Percentiles rank a stretch among this genome's conserved stretches.
phyloP scores from a whole-genome alignment of 306 rosid genomes.

The Elaeagnus macrophylla region DNA sequence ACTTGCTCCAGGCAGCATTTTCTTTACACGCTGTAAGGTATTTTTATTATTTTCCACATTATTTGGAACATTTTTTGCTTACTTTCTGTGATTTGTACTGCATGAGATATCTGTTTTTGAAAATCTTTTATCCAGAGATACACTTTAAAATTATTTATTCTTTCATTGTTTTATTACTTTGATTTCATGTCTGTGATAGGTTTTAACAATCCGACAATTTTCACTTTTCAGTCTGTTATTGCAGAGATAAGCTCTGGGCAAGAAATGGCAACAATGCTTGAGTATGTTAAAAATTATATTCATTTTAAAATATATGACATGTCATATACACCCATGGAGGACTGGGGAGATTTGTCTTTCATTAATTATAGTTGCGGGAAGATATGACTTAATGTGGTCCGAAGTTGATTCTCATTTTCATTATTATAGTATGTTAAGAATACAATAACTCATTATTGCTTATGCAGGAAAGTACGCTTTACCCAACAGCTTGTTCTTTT shows the following conservation, averaged over 20 bases:
- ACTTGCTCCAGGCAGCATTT: conserved; percentile 95
- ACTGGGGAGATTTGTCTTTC: background rate
- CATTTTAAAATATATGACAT: conserved; percentile 8
- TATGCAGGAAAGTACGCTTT: conserved; percentile 81
- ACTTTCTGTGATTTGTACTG: no score
- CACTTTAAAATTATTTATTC: no score
- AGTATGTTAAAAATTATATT: conserved; percentile 39
- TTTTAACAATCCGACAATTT: conserved; percentile 12
- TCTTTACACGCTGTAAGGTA: conserved; percentile 97
- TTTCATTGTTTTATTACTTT: background rate
- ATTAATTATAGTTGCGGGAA: background rate
- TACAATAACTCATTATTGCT: background rate
- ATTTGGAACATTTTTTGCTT: background rate
- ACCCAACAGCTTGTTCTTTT: conserved; percentile 96
- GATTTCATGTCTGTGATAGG: background rate
- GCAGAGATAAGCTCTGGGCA: conserved; percentile 90
- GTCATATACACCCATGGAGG: background rate
- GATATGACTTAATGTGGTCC: conserved; percentile 1
- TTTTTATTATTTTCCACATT: background rate
- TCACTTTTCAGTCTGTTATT: conserved; percentile 60
- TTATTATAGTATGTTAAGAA: conserved; percentile 1
- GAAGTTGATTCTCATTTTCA: background rate
- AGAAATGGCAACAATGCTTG: conserved; percentile 89
- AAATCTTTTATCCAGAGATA: no score
- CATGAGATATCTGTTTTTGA: no score